These are phyloP conservation scores for Vinca minor DNA, from an alignment of 257 asterid genomes.

Conservation along the genomic window DNA sequence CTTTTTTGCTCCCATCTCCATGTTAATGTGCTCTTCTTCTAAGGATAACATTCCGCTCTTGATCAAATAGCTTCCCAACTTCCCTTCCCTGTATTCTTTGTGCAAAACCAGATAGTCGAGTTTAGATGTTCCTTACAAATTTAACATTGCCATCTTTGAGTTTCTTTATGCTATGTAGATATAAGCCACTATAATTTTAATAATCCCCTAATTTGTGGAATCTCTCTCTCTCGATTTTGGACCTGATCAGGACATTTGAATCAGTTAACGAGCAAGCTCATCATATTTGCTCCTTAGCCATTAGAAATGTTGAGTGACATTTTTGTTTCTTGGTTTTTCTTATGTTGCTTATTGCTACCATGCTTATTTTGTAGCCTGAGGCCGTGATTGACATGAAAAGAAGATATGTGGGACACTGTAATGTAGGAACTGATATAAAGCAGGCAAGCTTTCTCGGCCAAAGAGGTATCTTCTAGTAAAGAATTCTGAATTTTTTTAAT, in stretches of 20 bases:
- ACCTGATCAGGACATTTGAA: neutral
- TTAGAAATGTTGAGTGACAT: neutral
- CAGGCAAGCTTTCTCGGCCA: constrained; percentile 96
- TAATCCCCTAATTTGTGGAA: neutral
- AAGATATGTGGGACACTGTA: constrained; percentile 90
- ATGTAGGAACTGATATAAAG: constrained; percentile 86
- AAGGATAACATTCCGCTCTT: neutral
- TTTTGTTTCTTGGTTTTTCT: neutral
- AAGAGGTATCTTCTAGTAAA: constrained; percentile 48
- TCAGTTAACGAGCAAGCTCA: neutral
- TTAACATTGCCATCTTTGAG: neutral
- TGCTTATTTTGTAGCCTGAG: constrained; percentile 62
- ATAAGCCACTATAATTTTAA: neutral
- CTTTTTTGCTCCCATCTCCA: neutral
- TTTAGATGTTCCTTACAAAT: neutral
- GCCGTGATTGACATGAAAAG: constrained; percentile 78
- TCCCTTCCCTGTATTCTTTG: neutral
- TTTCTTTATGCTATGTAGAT: neutral
- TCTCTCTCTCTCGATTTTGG: neutral
- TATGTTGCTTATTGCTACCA: neutral
- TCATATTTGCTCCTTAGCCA: neutral
- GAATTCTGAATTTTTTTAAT: constrained; percentile 5
- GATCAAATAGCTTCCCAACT: neutral
- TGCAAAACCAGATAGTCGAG: neutral
- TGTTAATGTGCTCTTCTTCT: neutral